phyloP scores from a whole-genome alignment of 2,329 filamentous ascomycete genomes.

The Apiospora koreana region DNA sequence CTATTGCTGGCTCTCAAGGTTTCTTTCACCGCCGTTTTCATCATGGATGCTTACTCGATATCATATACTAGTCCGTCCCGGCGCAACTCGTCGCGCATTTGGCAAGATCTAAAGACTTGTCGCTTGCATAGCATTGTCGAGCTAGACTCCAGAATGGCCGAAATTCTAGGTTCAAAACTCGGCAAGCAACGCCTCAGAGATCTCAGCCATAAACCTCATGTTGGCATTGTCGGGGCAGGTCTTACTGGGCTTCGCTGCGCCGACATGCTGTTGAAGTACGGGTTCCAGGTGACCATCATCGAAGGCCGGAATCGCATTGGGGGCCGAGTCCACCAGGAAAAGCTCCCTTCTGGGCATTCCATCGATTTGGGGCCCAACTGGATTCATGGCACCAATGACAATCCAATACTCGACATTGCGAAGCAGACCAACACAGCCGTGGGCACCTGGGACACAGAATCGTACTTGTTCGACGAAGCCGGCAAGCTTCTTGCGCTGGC shows the following conservation, averaged over 20 bases:
- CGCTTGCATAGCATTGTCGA: conserved; percentile 38
- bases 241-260: conserved; percentile 72
- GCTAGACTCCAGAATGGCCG: conserved; percentile 31
- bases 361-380: conserved; percentile 74
- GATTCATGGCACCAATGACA: conserved; percentile 74
- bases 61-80: conserved; percentile 46
- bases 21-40: background rate
- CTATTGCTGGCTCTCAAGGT: background rate
- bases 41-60: conserved; percentile 54
- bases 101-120: conserved; percentile 48
- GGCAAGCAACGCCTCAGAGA: conserved; percentile 28
- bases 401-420: conserved; percentile 69
- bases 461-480: conserved; percentile 57
- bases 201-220: conserved; percentile 45
- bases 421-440: conserved; percentile 57
- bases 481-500: conserved; percentile 51
- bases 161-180: conserved; percentile 32
- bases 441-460: conserved; percentile 51
- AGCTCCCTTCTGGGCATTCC: conserved; percentile 43
- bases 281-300: conserved; percentile 67
- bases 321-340: conserved; percentile 60
- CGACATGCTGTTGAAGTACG: conserved; percentile 64
- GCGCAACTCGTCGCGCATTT: conserved; percentile 48
- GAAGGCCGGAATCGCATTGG: conserved; percentile 69
- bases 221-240: conserved; percentile 71